These are phyloP conservation scores for Rutstroemia sp. DNA, from an alignment of 2,329 filamentous ascomycete genomes.

Conservation along the genomic window DNA sequence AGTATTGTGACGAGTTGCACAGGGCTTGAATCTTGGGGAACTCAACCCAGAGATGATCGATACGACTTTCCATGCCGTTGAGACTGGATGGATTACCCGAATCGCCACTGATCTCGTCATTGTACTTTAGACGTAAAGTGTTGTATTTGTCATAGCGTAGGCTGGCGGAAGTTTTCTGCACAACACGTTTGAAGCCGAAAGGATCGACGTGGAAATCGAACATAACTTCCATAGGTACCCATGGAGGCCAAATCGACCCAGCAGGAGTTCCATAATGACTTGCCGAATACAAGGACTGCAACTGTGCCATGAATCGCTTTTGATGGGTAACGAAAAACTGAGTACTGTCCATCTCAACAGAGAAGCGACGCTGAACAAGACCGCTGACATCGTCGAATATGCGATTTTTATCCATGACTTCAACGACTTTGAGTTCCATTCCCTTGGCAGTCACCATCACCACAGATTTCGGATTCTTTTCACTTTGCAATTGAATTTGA, in stretches of 20 bases:
- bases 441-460: conserved; percentile 93
- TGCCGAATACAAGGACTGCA: conserved; percentile 88
- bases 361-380: conserved; percentile 87
- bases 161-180: conserved; percentile 92
- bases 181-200: conserved; percentile 95
- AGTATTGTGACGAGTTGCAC: conserved; percentile 96
- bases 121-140: conserved; percentile 90
- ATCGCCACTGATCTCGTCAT: conserved; percentile 70
- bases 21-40: conserved; percentile 92
- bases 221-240: conserved; percentile 98
- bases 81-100: conserved; percentile 44
- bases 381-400: conserved; percentile 90
- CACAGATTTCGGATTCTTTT: conserved; percentile 96
- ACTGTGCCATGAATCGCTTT: conserved; percentile 77
- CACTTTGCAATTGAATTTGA: conserved; percentile 95
- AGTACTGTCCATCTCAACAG: conserved; percentile 92
- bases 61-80: conserved; percentile 64
- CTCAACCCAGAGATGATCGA: conserved; percentile 94
- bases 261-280: conserved; percentile 83
- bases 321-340: conserved; percentile 97
- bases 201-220: conserved; percentile 91
- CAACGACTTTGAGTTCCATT: conserved; percentile 96
- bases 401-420: conserved; percentile 95
- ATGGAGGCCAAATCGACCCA: conserved; percentile 90
- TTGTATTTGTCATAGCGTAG: conserved; percentile 98